A percentile compares a stretch with the other conserved stretches of the same genome.
These are phyloP conservation scores for Paulownia fortunei DNA, from an alignment of 257 asterid species.

Conservation along the genomic window DNA sequence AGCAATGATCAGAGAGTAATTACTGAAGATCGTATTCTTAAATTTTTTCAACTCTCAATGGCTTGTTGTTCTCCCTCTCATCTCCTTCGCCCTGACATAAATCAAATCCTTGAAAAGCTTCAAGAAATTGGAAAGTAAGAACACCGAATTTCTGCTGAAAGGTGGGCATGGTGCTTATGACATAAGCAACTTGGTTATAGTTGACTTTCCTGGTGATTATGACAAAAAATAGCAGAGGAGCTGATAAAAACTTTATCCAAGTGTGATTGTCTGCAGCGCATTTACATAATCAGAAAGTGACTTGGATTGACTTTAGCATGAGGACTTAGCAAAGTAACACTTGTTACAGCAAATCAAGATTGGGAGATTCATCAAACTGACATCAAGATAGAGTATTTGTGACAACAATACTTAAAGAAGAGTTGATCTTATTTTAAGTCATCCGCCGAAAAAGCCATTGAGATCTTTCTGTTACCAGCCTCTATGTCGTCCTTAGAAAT, in stretches of 20 bases:
- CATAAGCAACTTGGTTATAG: neutral
- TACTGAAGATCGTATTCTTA: conserved; percentile 52
- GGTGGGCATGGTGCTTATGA: neutral
- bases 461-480: neutral
- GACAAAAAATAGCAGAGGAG: neutral
- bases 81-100: conserved; percentile 59
- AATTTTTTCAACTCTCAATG: conserved; percentile 70
- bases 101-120: conserved; percentile 65
- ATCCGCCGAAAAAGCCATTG: neutral
- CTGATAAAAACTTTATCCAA: neutral
- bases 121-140: conserved; percentile 60
- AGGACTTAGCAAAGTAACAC: neutral
- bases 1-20: conserved; percentile 44
- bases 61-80: conserved; percentile 83
- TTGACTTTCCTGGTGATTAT: neutral
- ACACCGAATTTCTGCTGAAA: neutral
- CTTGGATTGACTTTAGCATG: conserved; percentile 14
- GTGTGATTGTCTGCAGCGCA: neutral
- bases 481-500: neutral
- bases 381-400: neutral
- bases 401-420: neutral
- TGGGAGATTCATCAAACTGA: neutral
- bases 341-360: neutral
- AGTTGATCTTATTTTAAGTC: neutral
- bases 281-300: conserved; percentile 5